phyloP scores from a whole-genome alignment of 164 flowering plant species.

The Stephania yunnanensis region DNA sequence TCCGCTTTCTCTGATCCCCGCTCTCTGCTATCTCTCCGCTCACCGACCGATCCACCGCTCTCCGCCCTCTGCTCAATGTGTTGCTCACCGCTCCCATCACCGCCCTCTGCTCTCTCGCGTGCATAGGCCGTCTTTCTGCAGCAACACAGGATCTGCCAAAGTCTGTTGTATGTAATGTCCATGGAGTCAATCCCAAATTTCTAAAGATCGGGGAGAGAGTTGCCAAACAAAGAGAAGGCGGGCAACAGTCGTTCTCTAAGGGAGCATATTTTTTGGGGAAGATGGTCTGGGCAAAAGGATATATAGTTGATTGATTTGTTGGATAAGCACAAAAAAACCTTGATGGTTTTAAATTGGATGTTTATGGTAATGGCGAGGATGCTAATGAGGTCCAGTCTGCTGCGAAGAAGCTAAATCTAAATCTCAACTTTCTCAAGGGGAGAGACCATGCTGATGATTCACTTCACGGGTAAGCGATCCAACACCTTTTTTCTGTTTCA shows the following conservation, averaged over 20 bases:
- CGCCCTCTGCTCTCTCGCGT: too few species aligned
- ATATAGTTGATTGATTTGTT: slow-evolving; percentile 83
- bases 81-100: too few species aligned
- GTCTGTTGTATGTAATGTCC: slow-evolving; percentile 91
- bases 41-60: too few species aligned
- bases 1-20: too few species aligned
- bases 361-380: slow-evolving; percentile 97
- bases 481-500: too few species aligned
- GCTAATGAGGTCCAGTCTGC: slow-evolving; percentile 78
- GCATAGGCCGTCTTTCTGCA: slow-evolving; percentile 96
- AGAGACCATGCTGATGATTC: slow-evolving; percentile 98
- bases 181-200: slow-evolving; percentile 97
- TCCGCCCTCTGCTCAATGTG: too few species aligned
- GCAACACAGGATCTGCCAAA: slow-evolving; percentile 95
- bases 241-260: slow-evolving; percentile 75
- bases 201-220: slow-evolving; percentile 77
- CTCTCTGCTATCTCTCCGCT: too few species aligned
- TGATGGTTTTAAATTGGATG: slow-evolving; percentile 79
- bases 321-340: slow-evolving; percentile 67
- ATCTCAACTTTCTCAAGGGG: slow-evolving; percentile 77
- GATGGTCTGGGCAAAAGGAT: slow-evolving; percentile 99
- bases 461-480: slow-evolving; percentile 60
- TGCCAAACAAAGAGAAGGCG: slow-evolving; percentile 70
- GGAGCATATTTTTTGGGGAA: slow-evolving; percentile 97
- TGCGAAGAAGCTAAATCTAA: slow-evolving; percentile 65